Evolutionary conservation across 495 filamentous ascomycete genomes (phyloP), one percentile per base, ranked within the genome.

Genomic region (Daldinia vernicosa): DNA sequence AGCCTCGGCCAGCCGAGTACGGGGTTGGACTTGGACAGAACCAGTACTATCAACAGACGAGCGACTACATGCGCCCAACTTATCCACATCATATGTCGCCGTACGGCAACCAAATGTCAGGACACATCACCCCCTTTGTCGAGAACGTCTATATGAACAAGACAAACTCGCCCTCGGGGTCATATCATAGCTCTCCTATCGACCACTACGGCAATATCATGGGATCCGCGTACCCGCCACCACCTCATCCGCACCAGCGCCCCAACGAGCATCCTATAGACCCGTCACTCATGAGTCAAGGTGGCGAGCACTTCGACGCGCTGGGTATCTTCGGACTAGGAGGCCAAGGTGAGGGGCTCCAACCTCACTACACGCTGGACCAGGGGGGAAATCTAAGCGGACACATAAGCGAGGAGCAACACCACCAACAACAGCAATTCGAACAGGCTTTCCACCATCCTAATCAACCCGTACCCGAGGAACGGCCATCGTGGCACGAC

Each of bases 1-100:
- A 86, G 72, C 84, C 86, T 4, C 70, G 88, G 53, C 86, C 90
- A 5, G 72, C 81, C 27, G 79, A 81, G 79, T 80, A 89, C 86
- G 83, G 84, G 78, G 57, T 84, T 76, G 66, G 79, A 61, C 65
- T 86, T 82, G 67, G 81, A 78, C 71, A 81, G 19, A 81, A 84
- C 40, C 86, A 89, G 55, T 93, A 91, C 79, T 89, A 90, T 70
- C 89, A 90, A 65, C 83, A 83, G 37, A 74, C 61, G 61, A 74
- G 55, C 57, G 75, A 75, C 11, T 75, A 51, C 45, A 39, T 58
- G 22, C 68, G 66, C 51, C 72, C 63, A 22, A 53, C 26, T 14
- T 77, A 71, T 67, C 60, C 55, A 14, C 75, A 73, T 39, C 73
- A 61, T 1, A 70, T 66, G 59, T 8, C 19, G 15, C 12, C 32